Conservation (phyloP, 805 yeast genomes). For the Debaryomyces prosopidis region DNA sequence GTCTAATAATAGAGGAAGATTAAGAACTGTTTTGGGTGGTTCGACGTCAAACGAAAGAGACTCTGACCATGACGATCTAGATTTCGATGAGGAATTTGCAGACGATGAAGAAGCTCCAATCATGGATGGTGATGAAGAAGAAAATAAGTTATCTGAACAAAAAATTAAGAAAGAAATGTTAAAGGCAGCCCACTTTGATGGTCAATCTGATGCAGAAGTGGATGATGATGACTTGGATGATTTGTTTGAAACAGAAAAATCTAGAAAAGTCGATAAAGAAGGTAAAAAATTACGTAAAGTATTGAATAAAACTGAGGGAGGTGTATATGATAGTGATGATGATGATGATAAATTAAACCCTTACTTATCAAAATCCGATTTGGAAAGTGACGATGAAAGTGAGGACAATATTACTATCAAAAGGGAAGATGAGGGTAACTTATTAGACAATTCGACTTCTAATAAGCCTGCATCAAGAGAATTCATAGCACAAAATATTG, state of each 20-base stretch:
- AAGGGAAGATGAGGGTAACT: slow-evolving; percentile 30
- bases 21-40: slow-evolving; percentile 47
- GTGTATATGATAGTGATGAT: slow-evolving; percentile 84
- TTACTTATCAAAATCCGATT: slow-evolving; percentile 57
- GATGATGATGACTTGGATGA: slow-evolving; percentile 71
- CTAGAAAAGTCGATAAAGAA: slow-evolving; percentile 81
- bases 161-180: slow-evolving; percentile 84
- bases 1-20: slow-evolving; percentile 15
- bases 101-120: slow-evolving; percentile 99
- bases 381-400: slow-evolving; percentile 63
- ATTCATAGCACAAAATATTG: slow-evolving; percentile 26
- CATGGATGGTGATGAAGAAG: slow-evolving; percentile 94
- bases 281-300: slow-evolving; percentile 86
- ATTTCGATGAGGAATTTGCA: slow-evolving; percentile 94
- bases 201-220: slow-evolving; percentile 56
- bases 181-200: slow-evolving; percentile 74
- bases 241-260: slow-evolving; percentile 57
- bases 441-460: slow-evolving; percentile 8
- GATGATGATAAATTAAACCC: slow-evolving; percentile 70
- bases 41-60: slow-evolving; percentile 50
- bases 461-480: slow-evolving; percentile 9
- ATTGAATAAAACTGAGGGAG: slow-evolving; percentile 81
- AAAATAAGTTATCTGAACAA: slow-evolving; percentile 83
- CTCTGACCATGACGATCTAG: slow-evolving; percentile 88
- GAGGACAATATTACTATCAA: slow-evolving; percentile 37